Evolutionary conservation across 2,329 filamentous ascomycete species (phyloP).

Genomic region (Exophiala calicioides): DNA sequence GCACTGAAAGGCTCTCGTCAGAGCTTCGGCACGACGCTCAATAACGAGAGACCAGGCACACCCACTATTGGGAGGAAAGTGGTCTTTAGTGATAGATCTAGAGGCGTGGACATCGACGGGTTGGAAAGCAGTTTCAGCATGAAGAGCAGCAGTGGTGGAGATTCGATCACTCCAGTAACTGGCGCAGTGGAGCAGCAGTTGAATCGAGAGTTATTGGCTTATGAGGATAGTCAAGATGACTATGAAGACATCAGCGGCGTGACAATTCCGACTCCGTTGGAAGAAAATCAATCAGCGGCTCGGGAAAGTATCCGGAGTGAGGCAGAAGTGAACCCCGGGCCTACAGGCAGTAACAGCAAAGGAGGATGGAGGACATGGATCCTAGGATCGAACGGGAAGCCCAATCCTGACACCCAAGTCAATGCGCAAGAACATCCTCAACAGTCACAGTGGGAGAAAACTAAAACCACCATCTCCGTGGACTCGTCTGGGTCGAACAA

Average conservation of each 20-base stretch:
- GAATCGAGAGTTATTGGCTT: conserved; percentile 10
- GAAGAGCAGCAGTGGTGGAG: conserved; percentile 20
- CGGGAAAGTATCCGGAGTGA: background rate
- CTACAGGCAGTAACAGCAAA: too few relatives aligned
- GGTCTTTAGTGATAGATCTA: conserved; percentile 27
- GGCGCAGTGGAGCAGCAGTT: background rate
- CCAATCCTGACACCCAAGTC: background rate
- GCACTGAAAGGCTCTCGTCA: conserved; percentile 29
- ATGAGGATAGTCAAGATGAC: too few relatives aligned
- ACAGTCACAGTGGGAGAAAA: conserved; percentile 10
- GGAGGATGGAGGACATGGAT: too few relatives aligned
- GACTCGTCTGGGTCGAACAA: too few relatives aligned
- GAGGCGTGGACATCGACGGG: conserved; percentile 28
- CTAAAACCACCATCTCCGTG: conserved; percentile 19
- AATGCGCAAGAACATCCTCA: background rate
- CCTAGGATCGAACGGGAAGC: background rate
- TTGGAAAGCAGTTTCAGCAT: conserved; percentile 31
- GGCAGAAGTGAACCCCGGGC: too few relatives aligned
- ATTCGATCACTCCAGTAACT: conserved; percentile 15
- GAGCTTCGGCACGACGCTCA: conserved; percentile 10
- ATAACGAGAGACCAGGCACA: conserved; percentile 8
- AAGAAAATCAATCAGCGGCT: background rate
- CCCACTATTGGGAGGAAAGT: conserved; percentile 20
- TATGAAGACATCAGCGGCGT: too few relatives aligned
- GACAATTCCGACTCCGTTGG: background rate